Percentiles rank a stretch among this genome's conserved stretches.
Conservation (phyloP, 1,284 basidiomycete species). For the Phaffia rhodozyma region DNA sequence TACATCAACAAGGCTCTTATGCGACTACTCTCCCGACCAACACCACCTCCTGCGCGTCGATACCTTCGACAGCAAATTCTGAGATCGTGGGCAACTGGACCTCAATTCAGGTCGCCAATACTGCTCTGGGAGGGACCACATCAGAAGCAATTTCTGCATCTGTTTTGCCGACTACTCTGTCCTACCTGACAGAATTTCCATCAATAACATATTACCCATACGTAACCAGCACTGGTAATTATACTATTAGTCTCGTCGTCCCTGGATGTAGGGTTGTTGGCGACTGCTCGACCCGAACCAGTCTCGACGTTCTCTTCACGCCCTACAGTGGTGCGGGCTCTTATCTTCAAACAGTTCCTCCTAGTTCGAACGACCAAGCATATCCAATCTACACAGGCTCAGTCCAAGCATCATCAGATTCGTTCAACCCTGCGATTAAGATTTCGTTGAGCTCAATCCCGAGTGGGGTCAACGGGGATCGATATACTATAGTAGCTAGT, state of each 20-base stretch:
- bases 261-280: conserved; percentile 74
- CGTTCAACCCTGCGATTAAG: conserved; percentile 61
- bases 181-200: conserved; percentile 44
- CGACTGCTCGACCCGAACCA: conserved; percentile 68
- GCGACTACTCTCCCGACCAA: conserved; percentile 57
- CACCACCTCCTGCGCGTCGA: conserved; percentile 56
- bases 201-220: conserved; percentile 82
- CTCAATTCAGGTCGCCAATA: conserved; percentile 45
- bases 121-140: conserved; percentile 63
- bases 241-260: conserved; percentile 69
- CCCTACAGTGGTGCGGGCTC: conserved; percentile 56
- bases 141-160: conserved; percentile 49
- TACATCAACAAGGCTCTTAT: conserved; percentile 43
- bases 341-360: conserved; percentile 55
- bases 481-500: conserved; percentile 71
- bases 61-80: conserved; percentile 44
- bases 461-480: conserved; percentile 49
- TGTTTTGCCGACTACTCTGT: background rate
- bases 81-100: conserved; percentile 54
- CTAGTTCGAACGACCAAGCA: conserved; percentile 31
- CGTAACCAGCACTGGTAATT: conserved; percentile 73
- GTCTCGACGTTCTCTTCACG: conserved; percentile 70
- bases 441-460: conserved; percentile 51
- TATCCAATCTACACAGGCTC: conserved; percentile 67
- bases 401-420: conserved; percentile 52